Base-by-base conservation (phyloP, 2,329 filamentous ascomycete genomes). In the Alternaria hordeiaustralica region DNA sequence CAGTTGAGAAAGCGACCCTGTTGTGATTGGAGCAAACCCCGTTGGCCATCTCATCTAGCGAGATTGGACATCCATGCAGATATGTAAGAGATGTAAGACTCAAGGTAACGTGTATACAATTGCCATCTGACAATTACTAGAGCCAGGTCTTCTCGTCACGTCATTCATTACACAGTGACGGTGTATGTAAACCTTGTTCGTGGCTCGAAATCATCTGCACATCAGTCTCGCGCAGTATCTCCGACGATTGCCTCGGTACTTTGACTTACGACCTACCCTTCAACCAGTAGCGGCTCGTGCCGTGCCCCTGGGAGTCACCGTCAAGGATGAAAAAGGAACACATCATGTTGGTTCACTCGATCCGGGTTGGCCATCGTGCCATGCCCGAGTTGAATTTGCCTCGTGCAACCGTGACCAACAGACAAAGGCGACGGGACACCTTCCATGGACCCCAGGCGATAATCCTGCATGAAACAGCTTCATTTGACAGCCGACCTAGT, bases 221-320 rank as follows among this genome's bases (percentile, higher is more conserved):
- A 10, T 23, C n/a, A 46, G 43, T 13, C 20, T 15, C 4, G 33
- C 15, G n/a, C 46, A 49, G 55, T 41, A 30, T 23, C 49, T 44
- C 26, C 36, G 20, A 61, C 54, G 33, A 30, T 56, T 65, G 33
- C 33, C 36, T 44, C 33, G 49, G 43, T 23, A 47, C 25, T 15
- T 26, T 23, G 23, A 58, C 23, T 41, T 43, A 49, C 21, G 49
- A 45, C 26, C 55, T 28, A 49, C 23, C 26, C 44, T 53, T n/a
- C 49, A 61, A 5, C 33, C 18, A 55, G 30, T 67, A 51, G 61
- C 72, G 68, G 71, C 57, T 75, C 69, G 70, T 72, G 66, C 73
- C 72, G 69, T 68, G 53, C 25, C 15, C 45, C 56, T 68, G 68
- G 63, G 47, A 58, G 28, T 21, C 55, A 33, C 43, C 50, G 50